Evolutionary conservation across 768 basidiomycete species (phyloP), one percentile per base, ranked within the genome.

Genomic region (Trametes coccinea): DNA sequence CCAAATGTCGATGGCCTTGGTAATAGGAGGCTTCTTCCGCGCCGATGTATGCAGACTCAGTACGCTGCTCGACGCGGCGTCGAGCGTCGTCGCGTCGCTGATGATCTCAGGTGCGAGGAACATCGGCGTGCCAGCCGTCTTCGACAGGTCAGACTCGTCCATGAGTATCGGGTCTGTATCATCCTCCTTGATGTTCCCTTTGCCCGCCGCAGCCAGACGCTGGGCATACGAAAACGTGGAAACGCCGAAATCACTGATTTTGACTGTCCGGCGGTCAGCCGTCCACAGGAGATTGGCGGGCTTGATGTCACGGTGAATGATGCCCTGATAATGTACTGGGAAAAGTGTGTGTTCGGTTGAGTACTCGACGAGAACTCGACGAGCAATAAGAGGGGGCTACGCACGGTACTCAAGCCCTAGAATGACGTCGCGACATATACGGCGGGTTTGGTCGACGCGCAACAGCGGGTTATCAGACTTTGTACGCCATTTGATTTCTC

Each of bases 291-390:
- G 86, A 75, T 99, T 99, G 48, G 95, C 93, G 30, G 97, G 97
- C 72, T 99, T 99, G 79, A 99, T 98, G 77, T 99, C 97, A 59
- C 97, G 92, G 76, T 99, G 97, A 52, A 99, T 98, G 74, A 99
- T 98, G 27, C 96, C 97, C 71, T 98, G 95, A 69, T 90, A 85
- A 72, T 99, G 97, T 1, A 99, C 96, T 98, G 70, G n/a, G n/a
- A 59, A 8, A 39, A 33, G 52, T 39, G 47, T 33, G 49, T 39
- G 54, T 29, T 41, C 55, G 34, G 57, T 13, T 16, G 22, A 22
- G 22, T 22, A 14, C 22, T 14, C 8, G 48, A 45, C 17, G 7
- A 10, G 9, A 9, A 17, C n/a, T 14, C 34, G 50, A 45, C 10
- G 56, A 30, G 30, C 34, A 62, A 39, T 62, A 56, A 37, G 34